A percentile compares a stretch with the other conserved stretches of the same genome.
Conservation (phyloP, 2,329 filamentous ascomycete species). For the Clarireedia sp. region DNA sequence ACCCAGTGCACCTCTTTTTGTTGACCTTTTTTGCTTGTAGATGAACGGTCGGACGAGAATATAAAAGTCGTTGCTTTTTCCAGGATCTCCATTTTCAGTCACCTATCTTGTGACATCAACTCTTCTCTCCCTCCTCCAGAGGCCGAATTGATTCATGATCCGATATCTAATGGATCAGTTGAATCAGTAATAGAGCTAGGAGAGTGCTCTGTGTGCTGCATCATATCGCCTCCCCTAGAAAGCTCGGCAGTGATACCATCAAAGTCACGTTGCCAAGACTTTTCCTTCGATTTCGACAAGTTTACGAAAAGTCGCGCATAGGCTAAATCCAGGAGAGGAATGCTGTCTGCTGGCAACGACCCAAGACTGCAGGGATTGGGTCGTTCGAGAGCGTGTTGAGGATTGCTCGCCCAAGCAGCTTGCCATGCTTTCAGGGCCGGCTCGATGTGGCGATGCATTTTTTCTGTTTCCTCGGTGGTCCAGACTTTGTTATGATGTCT, state of each 20-base stretch:
- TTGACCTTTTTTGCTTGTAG: no score
- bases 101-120: background rate
- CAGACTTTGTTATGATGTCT: slow-evolving; percentile 80
- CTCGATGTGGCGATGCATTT: slow-evolving; percentile 93
- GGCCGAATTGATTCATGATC: no score
- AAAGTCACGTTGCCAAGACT: slow-evolving; percentile 90
- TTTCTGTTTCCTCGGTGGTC: slow-evolving; percentile 87
- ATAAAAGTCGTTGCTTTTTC: no score
- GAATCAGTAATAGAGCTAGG: slow-evolving; percentile 37
- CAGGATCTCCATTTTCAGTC: no score
- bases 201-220: slow-evolving; percentile 62
- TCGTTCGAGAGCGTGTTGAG: slow-evolving; percentile 73
- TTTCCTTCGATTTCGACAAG: slow-evolving; percentile 83
- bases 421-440: slow-evolving; percentile 93
- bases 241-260: slow-evolving; percentile 86
- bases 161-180: slow-evolving; percentile 12
- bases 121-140: no score
- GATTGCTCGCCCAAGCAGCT: slow-evolving; percentile 80
- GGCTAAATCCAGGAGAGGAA: slow-evolving; percentile 82
- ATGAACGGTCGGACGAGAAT: no score
- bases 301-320: slow-evolving; percentile 92
- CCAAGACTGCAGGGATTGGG: slow-evolving; percentile 77
- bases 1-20: no score
- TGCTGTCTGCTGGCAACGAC: slow-evolving; percentile 80
- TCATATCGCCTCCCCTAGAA: slow-evolving; percentile 66